phyloP scores from a whole-genome alignment of 331 rosid species.

The Quercus lobata region DNA sequence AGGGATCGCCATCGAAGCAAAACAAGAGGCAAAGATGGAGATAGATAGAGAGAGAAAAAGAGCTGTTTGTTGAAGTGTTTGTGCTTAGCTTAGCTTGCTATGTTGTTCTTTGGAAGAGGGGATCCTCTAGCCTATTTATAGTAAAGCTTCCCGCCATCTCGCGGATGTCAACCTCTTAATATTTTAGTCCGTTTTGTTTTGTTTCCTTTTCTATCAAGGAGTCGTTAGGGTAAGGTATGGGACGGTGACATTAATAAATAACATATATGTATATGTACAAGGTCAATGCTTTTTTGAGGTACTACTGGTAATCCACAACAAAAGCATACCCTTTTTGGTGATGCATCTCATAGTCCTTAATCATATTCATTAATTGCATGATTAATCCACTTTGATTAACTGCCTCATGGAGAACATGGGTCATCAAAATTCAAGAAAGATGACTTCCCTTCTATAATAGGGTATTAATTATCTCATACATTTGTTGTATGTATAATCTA shows the following conservation, averaged over 20 bases:
- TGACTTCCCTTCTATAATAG: background rate
- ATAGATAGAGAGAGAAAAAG: background rate
- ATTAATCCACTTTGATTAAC: conserved; percentile 14
- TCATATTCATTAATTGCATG: conserved; percentile 16
- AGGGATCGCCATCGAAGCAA: conserved; percentile 67
- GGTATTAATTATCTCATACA: background rate
- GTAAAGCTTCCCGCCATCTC: conserved; percentile 47
- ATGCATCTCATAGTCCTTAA: conserved; percentile 24
- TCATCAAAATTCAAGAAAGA: background rate
- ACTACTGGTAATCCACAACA: conserved; percentile 39
- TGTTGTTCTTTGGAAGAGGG: conserved; percentile 30
- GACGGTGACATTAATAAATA: conserved; percentile 54
- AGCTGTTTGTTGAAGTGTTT: conserved; percentile 9
- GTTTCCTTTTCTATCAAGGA: conserved; percentile 31
- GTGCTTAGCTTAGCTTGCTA: conserved; percentile 4
- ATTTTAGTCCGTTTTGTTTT: background rate
- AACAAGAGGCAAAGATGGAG: conserved; percentile 3
- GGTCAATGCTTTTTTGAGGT: conserved; percentile 56
- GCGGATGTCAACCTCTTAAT: conserved; percentile 43
- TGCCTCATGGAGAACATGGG: conserved; percentile 4
- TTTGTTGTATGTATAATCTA: background rate
- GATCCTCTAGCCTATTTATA: conserved; percentile 53
- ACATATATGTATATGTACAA: conserved; percentile 5
- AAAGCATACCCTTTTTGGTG: conserved; percentile 41
- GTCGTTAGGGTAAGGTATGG: conserved; percentile 49